phyloP scores from a whole-genome alignment of 2,329 filamentous ascomycete species.

The Lojkania enalia region DNA sequence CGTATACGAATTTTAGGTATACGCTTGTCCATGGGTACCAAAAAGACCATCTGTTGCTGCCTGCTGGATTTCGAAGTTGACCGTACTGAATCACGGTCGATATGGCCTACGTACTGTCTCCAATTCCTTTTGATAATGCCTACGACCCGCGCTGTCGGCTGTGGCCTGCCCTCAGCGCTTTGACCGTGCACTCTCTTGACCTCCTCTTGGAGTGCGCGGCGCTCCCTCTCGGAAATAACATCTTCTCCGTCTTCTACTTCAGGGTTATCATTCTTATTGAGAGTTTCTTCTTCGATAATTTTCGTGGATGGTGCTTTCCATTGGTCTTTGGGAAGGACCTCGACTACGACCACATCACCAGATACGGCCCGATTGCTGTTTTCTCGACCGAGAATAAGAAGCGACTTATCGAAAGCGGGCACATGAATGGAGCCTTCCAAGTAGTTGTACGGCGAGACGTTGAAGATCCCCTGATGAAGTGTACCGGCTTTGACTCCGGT shows the following conservation, averaged over 20 bases:
- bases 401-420: slow-evolving; percentile 82
- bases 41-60: slow-evolving; percentile 88
- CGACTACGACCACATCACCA: slow-evolving; percentile 89
- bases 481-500: slow-evolving; percentile 88
- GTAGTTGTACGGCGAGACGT: slow-evolving; percentile 97
- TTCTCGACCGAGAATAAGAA: slow-evolving; percentile 87
- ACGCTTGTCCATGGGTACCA: slow-evolving; percentile 97
- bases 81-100: slow-evolving; percentile 83
- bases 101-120: slow-evolving; percentile 95
- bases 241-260: slow-evolving; percentile 74
- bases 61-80: slow-evolving; percentile 74
- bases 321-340: slow-evolving; percentile 89
- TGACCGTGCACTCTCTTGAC: slow-evolving; percentile 83
- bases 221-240: slow-evolving; percentile 86
- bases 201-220: slow-evolving; percentile 84
- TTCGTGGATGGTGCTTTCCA: slow-evolving; percentile 97
- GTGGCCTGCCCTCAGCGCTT: slow-evolving; percentile 73
- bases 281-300: slow-evolving; percentile 88
- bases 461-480: slow-evolving; percentile 93
- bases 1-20: slow-evolving; percentile 94
- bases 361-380: slow-evolving; percentile 95
- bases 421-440: slow-evolving; percentile 91
- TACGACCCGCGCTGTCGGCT: slow-evolving; percentile 90
- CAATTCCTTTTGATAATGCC: slow-evolving; percentile 95
- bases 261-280: slow-evolving; percentile 92